phyloP scores from a whole-genome alignment of 495 filamentous ascomycete species.

The Penicillium cataractarum region DNA sequence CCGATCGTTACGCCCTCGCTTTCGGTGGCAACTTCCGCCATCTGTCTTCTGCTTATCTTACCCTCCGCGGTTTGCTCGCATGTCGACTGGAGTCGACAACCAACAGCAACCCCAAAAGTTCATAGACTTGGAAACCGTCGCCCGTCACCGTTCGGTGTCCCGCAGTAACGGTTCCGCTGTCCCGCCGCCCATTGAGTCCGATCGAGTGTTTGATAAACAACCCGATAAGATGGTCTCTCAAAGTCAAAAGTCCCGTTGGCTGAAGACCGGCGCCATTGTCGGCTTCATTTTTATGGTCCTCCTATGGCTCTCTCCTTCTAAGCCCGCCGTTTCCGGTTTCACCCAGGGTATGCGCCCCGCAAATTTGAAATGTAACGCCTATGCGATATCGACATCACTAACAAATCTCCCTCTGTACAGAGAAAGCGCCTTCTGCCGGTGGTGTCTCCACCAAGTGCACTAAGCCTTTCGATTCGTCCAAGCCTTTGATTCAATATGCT shows the following conservation, averaged over 20 bases:
- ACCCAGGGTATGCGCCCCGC: constrained; percentile 41
- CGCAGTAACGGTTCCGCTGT: constrained; percentile 28
- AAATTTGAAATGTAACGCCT: neutral
- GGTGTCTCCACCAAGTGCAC: constrained; percentile 64
- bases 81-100: constrained; percentile 52
- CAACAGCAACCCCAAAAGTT: constrained; percentile 29
- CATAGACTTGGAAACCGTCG: constrained; percentile 20
- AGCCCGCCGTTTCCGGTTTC: constrained; percentile 38
- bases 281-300: constrained; percentile 73
- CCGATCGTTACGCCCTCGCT: constrained; percentile 31
- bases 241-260: constrained; percentile 72
- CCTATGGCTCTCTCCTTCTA: constrained; percentile 70
- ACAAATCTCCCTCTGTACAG: constrained; percentile 23
- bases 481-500: constrained; percentile 94
- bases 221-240: constrained; percentile 60
- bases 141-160: constrained; percentile 43
- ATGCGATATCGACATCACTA: constrained; percentile 10
- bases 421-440: constrained; percentile 29
- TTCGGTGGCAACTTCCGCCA: constrained; percentile 19
- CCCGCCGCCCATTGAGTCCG: constrained; percentile 15
- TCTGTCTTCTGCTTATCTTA: constrained; percentile 22
- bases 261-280: constrained; percentile 82
- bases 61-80: constrained; percentile 41
- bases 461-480: constrained; percentile 77
- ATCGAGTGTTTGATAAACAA: constrained; percentile 24